Conservation (phyloP, 306 rosid species). For the Boehmeria nivea region DNA sequence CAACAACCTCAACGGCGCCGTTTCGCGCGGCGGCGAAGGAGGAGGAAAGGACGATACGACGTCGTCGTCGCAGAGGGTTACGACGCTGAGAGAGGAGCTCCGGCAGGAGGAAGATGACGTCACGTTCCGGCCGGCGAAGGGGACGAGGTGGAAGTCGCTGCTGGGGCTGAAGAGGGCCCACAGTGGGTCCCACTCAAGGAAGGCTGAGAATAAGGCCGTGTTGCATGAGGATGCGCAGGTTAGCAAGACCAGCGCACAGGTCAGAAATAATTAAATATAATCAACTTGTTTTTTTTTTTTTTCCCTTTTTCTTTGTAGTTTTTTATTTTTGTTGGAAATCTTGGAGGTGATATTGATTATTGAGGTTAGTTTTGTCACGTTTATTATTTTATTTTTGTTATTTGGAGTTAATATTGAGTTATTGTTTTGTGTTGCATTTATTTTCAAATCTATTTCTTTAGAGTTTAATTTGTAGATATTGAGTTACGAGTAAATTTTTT, state of each 20-base stretch:
- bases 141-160: constrained; percentile 73
- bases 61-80: constrained; percentile 34
- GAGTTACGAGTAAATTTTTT: background rate
- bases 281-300: background rate
- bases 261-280: constrained; percentile 9
- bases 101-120: constrained; percentile 43
- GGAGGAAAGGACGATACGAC: background rate
- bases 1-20: background rate
- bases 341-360: too few species aligned
- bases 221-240: constrained; percentile 21
- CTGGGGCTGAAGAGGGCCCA: constrained; percentile 65
- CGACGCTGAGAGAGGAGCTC: constrained; percentile 85
- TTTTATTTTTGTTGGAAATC: too few species aligned
- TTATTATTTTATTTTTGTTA: too few species aligned
- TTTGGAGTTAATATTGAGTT: too few species aligned
- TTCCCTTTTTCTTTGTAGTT: too few species aligned
- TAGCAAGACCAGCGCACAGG: constrained; percentile 37
- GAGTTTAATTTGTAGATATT: background rate
- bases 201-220: constrained; percentile 27
- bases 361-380: too few species aligned
- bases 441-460: too few species aligned
- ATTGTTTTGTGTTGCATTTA: too few species aligned
- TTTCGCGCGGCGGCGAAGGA: too few species aligned
- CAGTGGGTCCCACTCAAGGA: constrained; percentile 53
- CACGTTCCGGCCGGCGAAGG: constrained; percentile 57